These are phyloP conservation scores for Xanthoconium stramineum DNA, from an alignment of 768 basidiomycete genomes.

Conservation along the genomic window DNA sequence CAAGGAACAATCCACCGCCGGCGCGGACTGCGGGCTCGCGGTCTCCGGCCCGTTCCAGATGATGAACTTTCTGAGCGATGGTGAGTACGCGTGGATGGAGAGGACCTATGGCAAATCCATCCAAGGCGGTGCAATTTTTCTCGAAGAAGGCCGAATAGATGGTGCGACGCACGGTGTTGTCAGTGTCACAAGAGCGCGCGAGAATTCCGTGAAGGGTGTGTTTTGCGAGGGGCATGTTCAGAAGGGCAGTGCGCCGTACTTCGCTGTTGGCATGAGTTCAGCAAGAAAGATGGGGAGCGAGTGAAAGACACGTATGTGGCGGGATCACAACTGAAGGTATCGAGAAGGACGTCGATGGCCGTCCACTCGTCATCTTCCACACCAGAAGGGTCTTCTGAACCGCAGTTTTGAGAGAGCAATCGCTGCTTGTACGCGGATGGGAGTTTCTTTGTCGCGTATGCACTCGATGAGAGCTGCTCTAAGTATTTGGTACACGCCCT, in stretches of 20 bases:
- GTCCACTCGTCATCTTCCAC: slow-evolving; percentile 43
- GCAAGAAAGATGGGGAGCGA: background rate
- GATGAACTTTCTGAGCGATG: slow-evolving; percentile 69
- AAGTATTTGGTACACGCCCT: slow-evolving; percentile 66
- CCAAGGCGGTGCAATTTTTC: slow-evolving; percentile 33
- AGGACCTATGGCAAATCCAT: slow-evolving; percentile 43
- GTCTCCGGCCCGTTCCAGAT: slow-evolving; percentile 80
- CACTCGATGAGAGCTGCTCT: slow-evolving; percentile 66
- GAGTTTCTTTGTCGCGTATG: slow-evolving; percentile 72
- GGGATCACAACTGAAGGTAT: slow-evolving; percentile 66
- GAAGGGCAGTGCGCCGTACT: slow-evolving; percentile 76
- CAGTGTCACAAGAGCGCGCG: slow-evolving; percentile 75
- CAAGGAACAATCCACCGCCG: slow-evolving; percentile 70
- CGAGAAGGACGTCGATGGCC: slow-evolving; percentile 60
- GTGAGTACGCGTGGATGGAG: slow-evolving; percentile 65
- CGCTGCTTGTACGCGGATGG: slow-evolving; percentile 76
- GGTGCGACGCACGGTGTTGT: slow-evolving; percentile 67
- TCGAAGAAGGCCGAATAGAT: slow-evolving; percentile 63
- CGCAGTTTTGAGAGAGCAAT: slow-evolving; percentile 76
- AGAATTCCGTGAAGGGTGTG: slow-evolving; percentile 65
- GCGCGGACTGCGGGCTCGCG: slow-evolving; percentile 70
- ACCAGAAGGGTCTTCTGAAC: slow-evolving; percentile 62
- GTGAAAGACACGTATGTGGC: slow-evolving; percentile 55
- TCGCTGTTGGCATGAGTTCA: slow-evolving; percentile 49
- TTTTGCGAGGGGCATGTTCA: slow-evolving; percentile 60